Conservation (phyloP, 345 rosid genomes). For the Viola odorata region DNA sequence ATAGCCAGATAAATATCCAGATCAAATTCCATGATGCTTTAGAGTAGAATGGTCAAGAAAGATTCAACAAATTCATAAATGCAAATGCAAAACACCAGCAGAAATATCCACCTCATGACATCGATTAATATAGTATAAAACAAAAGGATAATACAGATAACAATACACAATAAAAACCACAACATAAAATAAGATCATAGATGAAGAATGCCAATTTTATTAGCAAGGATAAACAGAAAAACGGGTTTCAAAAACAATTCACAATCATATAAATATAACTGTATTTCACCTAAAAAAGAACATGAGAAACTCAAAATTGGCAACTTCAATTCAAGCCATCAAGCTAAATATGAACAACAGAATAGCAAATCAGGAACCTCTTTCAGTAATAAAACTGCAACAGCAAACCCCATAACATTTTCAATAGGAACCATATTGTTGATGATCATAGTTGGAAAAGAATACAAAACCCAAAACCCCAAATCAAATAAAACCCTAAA, state of each 20-base stretch:
- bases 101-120: neutral
- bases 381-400: neutral
- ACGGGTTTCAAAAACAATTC: neutral
- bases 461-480: too few species aligned
- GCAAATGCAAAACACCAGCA: conserved; percentile 1
- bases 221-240: neutral
- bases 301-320: too few species aligned
- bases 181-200: neutral
- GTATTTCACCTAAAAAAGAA: too few species aligned
- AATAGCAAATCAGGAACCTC: neutral
- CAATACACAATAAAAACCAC: neutral
- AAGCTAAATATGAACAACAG: neutral
- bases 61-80: neutral
- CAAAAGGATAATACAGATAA: neutral
- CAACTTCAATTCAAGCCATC: neutral
- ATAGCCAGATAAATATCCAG: neutral
- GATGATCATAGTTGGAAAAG: too few species aligned
- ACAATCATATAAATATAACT: neutral
- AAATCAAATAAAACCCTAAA: too few species aligned
- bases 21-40: neutral
- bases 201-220: neutral
- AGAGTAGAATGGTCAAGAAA: neutral
- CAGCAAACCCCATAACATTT: too few species aligned
- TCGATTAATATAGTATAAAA: neutral
- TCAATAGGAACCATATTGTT: too few species aligned